Base-by-base conservation (phyloP, 768 basidiomycete genomes). In the Clitopilus hobsonii region DNA sequence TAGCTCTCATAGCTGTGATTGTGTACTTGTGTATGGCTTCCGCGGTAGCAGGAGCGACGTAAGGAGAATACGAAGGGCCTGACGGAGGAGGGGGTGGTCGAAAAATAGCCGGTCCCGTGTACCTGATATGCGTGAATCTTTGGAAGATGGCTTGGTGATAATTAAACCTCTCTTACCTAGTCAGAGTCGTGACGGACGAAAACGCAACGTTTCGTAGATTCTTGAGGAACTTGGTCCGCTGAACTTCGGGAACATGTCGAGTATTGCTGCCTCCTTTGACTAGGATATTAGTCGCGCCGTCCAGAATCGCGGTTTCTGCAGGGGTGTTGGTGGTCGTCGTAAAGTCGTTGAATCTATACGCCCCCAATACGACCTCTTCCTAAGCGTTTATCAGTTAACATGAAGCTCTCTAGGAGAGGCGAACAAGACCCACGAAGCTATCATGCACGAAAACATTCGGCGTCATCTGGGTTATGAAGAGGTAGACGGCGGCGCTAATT, bases 171-270 rank as follows among this genome's bases (percentile, higher is more conserved):
- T 60, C 67, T n/a, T 60, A 75, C 65, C 76, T 70, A 0, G 79
- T 76, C 30, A 87, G 71, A 0, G 83, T 79, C 0, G 82, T 62
- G 52, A 78, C 69, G 6, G 79, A 75, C 1, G 82, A 77, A 58
- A 85, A 79, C 1, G 72, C 72, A 45, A 82, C 70, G 59, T 85
- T 86, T 84, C 81, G 85, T 49, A 85, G 74, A 58, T 85, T 85
- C 70, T 88, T 88, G 1, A 68, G 58, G 56, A 80, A 88, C 63
- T 85, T 86, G 57, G 72, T 64, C 11, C 83, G 75, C 61, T 85
- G 85, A 18, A 86, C 81, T 58, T 86, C 82, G n/a, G 80, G 71
- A 8, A 76, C 77, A 53, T 82, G 70, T 0, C 59, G 72, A 20
- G 78, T 64, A 0, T 73, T 71, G 30, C 72, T 77, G 4, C 83